Evolutionary conservation across 495 filamentous ascomycete genomes (phyloP).

Genomic region (Neurospora pannonica): DNA sequence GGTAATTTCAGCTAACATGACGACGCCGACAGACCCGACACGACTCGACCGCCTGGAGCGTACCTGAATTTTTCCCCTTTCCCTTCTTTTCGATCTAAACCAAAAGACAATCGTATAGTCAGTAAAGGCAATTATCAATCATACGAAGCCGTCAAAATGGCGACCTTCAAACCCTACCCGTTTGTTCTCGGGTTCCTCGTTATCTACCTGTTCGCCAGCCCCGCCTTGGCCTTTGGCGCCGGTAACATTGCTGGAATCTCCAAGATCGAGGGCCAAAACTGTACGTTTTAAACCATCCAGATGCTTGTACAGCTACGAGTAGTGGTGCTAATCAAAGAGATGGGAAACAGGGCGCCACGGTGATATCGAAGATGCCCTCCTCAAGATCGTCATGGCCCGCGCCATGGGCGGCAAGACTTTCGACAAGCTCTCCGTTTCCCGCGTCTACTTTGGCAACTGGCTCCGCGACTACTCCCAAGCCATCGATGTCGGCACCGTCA

Average conservation of each 20-base stretch:
- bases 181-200: constrained; percentile 41
- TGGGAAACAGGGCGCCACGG: constrained; percentile 65
- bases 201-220: constrained; percentile 50
- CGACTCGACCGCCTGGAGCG: neutral
- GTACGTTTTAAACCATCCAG: constrained; percentile 19
- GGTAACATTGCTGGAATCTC: constrained; percentile 74
- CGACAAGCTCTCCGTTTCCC: constrained; percentile 74
- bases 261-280: constrained; percentile 74
- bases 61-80: neutral
- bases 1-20: neutral
- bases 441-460: constrained; percentile 89
- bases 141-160: constrained; percentile 24
- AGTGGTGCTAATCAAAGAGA: neutral
- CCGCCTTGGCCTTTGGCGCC: constrained; percentile 73
- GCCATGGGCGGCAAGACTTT: constrained; percentile 78
- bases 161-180: constrained; percentile 29
- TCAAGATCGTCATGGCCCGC: constrained; percentile 64
- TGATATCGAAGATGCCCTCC: constrained; percentile 86
- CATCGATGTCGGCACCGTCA: constrained; percentile 80
- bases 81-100: neutral
- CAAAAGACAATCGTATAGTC: neutral
- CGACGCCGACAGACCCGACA: neutral
- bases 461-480: constrained; percentile 74
- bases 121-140: neutral
- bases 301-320: neutral